Evolutionary conservation across 2,329 filamentous ascomycete genomes (phyloP).

Genomic region (Scedosporium apiospermum): DNA sequence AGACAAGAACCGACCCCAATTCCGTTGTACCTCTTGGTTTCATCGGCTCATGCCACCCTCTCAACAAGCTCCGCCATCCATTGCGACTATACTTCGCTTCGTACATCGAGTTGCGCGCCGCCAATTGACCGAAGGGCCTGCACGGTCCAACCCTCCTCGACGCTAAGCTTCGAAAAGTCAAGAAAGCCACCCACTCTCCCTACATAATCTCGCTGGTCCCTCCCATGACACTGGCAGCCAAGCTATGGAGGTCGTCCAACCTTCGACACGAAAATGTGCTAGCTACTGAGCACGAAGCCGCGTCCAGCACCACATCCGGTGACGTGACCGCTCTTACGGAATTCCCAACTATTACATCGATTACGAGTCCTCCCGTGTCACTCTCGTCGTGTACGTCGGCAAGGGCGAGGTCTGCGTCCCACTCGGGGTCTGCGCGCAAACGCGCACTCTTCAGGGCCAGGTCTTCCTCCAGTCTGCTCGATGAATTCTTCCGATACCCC

Average conservation of each 20-base stretch:
- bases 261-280: not conserved
- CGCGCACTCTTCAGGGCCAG: not conserved
- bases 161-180: not conserved
- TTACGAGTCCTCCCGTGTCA: not conserved
- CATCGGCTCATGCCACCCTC: not conserved
- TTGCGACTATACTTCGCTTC: not conserved
- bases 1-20: not conserved
- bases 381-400: not conserved
- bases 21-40: not conserved
- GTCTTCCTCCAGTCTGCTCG: slow-evolving; percentile 4
- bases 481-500: slow-evolving; percentile 4
- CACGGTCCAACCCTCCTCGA: not conserved
- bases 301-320: not conserved
- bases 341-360: not conserved
- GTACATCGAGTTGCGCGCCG: not conserved
- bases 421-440: not conserved
- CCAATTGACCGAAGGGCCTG: not conserved
- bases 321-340: not conserved
- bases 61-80: not conserved
- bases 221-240: not conserved
- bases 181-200: not conserved
- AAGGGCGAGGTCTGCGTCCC: not conserved
- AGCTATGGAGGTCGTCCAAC: not conserved
- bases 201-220: not conserved
- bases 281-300: not conserved